Percentiles rank a stretch among this genome's conserved stretches.
These are phyloP conservation scores for Cinnamomum chago DNA, from an alignment of 164 flowering plant genomes.

Conservation along the genomic window DNA sequence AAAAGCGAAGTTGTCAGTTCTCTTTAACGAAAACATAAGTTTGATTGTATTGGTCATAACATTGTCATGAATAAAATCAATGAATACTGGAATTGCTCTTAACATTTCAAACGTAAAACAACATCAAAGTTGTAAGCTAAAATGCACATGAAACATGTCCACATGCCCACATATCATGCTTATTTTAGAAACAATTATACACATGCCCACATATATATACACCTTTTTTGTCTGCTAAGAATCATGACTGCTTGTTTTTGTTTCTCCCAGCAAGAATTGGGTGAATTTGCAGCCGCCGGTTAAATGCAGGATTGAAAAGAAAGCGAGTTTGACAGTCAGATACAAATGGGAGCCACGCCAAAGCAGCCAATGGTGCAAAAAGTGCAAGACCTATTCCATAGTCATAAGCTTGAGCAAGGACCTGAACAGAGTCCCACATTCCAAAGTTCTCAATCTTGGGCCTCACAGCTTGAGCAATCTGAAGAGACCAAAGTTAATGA, in stretches of 20 bases:
- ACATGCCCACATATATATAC: not conserved
- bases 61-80: too few relatives aligned
- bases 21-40: too few relatives aligned
- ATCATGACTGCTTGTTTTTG: slow-evolving; percentile 2
- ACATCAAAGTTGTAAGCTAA: not conserved
- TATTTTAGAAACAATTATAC: not conserved
- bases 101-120: too few relatives aligned
- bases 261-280: slow-evolving; percentile 50
- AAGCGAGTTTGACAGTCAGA: slow-evolving; percentile 88
- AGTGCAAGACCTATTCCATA: slow-evolving; percentile 87
- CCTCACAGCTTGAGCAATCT: slow-evolving; percentile 84
- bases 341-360: slow-evolving; percentile 88
- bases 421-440: slow-evolving; percentile 62
- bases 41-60: too few relatives aligned
- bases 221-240: not conserved
- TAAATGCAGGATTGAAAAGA: slow-evolving; percentile 95
- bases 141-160: not conserved
- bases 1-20: not conserved
- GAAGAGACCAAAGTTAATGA: slow-evolving; percentile 7
- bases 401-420: slow-evolving; percentile 76
- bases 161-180: not conserved
- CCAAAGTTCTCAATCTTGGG: slow-evolving; percentile 53
- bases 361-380: slow-evolving; percentile 66
- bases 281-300: slow-evolving; percentile 70
- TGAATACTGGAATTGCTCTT: too few relatives aligned